Base-by-base conservation (phyloP, 2,329 filamentous ascomycete genomes). In the Ceratocystis harringtonii region DNA sequence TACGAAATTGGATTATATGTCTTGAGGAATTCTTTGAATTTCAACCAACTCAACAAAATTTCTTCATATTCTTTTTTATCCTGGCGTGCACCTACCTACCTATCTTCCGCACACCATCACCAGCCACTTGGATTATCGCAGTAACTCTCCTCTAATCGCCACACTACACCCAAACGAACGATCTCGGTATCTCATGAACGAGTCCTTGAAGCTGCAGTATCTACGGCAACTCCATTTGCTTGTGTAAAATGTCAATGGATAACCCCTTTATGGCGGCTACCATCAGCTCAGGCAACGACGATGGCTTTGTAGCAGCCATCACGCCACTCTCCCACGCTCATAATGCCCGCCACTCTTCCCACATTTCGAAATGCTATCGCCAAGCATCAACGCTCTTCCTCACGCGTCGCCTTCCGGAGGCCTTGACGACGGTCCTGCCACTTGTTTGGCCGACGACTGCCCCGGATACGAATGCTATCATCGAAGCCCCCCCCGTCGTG, bases 351-450 rank as follows among this genome's bases (percentile, higher is more conserved):
- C 83, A 85, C 64, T 80, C 85, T 57, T 86, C 84, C 61, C 84
- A 89, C 71, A 88, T 96, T 72, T 94, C 92, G 70, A 94, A 94
- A 76, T 88, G 88, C 36, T 97, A 97, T 77, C 90, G 92, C 70
- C 91, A 96, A 77, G 89, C 94, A 41, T 95, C 91, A 5, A 92
- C 94, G 69, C 83, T 97, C 28, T 99, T 95, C 77, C 81, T 99
- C 68, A 99, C 94, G 75, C 91, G 94, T 75, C 89, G 92, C 61
- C 80, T 97, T 64, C 89, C 90, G 70, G 94, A 99, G 76, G 89
- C 92, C 0, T 80, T 96, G 36, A 89, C 90, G 25, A 91, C 88
- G 3, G 83, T 99, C 63, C 80, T 92, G 61, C 90, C 92, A 7
- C 81, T 96, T 68, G 88, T 99, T 72, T 86, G 82, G 1, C 81